Evolutionary conservation across 2,329 filamentous ascomycete species (phyloP), one percentile per base, ranked within the genome.

Genomic region (Sclerotinia trifoliorum): DNA sequence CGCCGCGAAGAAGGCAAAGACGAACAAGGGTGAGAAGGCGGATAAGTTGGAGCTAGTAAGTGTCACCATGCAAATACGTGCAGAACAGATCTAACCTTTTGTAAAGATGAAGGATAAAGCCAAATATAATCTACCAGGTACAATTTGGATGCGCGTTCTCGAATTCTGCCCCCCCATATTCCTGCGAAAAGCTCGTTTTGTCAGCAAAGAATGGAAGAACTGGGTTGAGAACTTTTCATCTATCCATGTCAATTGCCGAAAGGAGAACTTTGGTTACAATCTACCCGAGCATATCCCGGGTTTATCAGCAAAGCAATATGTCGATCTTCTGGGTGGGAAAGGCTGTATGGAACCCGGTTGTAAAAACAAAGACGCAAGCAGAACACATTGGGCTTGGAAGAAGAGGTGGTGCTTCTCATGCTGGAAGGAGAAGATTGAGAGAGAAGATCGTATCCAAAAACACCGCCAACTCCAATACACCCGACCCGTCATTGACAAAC

Each of bases 321-420:
- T 70, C 32, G 70, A 76, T 67, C 67, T 77, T n/a, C 65, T 77
- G 5, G 74, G 73, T 44, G 74, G 74, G 3, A 77, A 76, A 57
- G 76, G 76, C 21, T 77, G 76, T 48, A 67, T 75, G 60, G 70
- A 73, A 46, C 52, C 66, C 8, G 70, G 60, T 29, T 77, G 76
- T 60, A 29, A 54, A 1, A 73, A 76, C 60, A 72, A 73, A 24
- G 70, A 70, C 24, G 71, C 74, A 26, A 71, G 71, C 2, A 69
- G 74, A 70, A 73, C 75, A 21, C 73, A 77, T 64, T 77, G 76
- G 75, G 74, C 76, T n/a, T 77, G 75, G 75, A 63, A 69, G 24
- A 74, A 75, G 69, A 69, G 76, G 70, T 76, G 74, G 73, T 77
- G 76, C 62, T 65, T 64, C 39, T 42, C 63, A 4, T 77, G 75